phyloP scores from a whole-genome alignment of 306 rosid species.

The Vigna mungo region DNA sequence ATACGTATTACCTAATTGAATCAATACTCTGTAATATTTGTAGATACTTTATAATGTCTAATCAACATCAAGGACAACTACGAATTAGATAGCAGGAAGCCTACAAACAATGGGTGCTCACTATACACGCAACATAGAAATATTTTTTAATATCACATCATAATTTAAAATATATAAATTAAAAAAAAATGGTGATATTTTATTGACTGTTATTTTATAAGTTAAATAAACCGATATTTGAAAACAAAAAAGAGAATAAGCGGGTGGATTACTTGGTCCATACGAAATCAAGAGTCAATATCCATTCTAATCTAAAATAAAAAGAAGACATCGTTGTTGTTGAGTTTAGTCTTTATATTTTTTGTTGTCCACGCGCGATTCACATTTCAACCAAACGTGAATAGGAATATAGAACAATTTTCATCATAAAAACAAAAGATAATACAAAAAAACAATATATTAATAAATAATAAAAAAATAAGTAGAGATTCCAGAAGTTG shows the following conservation, averaged over 20 bases:
- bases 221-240: too few relatives aligned
- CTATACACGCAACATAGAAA: not conserved
- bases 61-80: not conserved
- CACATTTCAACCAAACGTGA: constrained; percentile 28
- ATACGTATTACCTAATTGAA: too few relatives aligned
- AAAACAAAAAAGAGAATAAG: not conserved
- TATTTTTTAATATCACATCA: not conserved
- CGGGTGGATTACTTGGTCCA: not conserved
- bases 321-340: not conserved
- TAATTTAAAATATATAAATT: not conserved
- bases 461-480: not conserved
- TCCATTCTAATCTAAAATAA: not conserved
- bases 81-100: too few relatives aligned
- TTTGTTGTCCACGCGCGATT: constrained; percentile 23
- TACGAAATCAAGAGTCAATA: constrained; percentile 33
- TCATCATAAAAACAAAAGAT: not conserved
- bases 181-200: too few relatives aligned
- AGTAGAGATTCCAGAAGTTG: constrained; percentile 37
- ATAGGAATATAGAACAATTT: not conserved
- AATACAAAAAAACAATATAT: not conserved
- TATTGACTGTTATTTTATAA: too few relatives aligned
- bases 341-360: not conserved
- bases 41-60: too few relatives aligned
- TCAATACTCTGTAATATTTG: too few relatives aligned
- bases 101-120: too few relatives aligned